Percentiles rank a stretch among this genome's conserved stretches.
phyloP scores from a whole-genome alignment of 2,329 filamentous ascomycete genomes.

The Diaporthe destruens region DNA sequence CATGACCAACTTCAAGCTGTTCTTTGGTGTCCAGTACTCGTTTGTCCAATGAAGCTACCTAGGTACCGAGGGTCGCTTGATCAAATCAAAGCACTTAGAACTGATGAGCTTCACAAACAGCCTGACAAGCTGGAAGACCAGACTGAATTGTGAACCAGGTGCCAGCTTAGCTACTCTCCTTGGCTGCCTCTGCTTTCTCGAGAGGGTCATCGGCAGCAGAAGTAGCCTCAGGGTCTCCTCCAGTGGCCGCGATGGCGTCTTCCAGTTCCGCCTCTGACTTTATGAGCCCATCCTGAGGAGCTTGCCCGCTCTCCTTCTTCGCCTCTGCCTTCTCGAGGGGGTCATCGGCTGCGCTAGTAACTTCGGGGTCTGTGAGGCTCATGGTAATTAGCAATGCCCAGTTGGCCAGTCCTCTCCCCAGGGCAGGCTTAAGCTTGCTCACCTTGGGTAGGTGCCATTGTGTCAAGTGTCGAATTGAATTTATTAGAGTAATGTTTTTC shows the following conservation, averaged over 20 bases:
- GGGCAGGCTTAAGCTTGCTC: too few relatives aligned
- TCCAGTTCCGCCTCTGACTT: constrained; percentile 36
- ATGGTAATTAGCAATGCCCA: not conserved
- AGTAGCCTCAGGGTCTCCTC: constrained; percentile 35
- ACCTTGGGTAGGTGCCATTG: constrained; percentile 30
- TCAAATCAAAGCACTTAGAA: too few relatives aligned
- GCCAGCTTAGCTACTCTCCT: constrained; percentile 7
- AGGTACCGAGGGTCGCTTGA: too few relatives aligned
- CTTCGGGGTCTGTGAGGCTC: constrained; percentile 5
- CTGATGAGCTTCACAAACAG: too few relatives aligned
- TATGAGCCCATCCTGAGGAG: constrained; percentile 26
- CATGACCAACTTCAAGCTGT: too few relatives aligned
- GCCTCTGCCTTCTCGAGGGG: constrained; percentile 39
- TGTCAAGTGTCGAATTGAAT: not conserved
- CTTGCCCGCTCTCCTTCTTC: constrained; percentile 35
- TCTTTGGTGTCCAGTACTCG: not conserved
- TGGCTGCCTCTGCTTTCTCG: constrained; percentile 38
- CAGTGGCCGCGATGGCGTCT: constrained; percentile 34
- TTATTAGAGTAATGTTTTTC: too few relatives aligned
- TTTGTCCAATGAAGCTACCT: not conserved
- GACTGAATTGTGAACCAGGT: not conserved
- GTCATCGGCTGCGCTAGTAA: constrained; percentile 33
- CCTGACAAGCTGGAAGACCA: not conserved
- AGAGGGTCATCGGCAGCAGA: constrained; percentile 35
- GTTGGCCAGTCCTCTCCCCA: too few relatives aligned